phyloP scores from a whole-genome alignment of 2,329 filamentous ascomycete species.

The Trichoderma oligosporum region DNA sequence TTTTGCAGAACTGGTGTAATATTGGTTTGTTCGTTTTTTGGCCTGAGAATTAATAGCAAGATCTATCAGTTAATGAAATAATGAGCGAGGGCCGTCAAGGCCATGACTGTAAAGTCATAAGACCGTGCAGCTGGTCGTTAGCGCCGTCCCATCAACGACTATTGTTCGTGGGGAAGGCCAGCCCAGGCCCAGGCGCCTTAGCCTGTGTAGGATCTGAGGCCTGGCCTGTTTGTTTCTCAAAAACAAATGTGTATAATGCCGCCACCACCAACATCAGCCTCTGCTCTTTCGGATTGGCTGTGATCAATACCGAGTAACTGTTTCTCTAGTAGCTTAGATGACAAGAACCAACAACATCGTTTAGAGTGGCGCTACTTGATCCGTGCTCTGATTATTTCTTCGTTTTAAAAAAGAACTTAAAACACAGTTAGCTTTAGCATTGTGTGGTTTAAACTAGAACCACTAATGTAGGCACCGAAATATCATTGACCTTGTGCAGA shows the following conservation, averaged over 20 bases:
- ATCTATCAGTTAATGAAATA: background rate
- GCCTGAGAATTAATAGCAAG: background rate
- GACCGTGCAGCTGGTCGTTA: background rate
- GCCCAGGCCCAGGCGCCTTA: background rate
- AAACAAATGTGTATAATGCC: background rate
- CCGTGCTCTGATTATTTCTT: conserved; percentile 22
- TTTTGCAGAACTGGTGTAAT: too few relatives aligned
- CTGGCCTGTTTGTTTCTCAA: background rate
- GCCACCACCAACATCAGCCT: conserved; percentile 12
- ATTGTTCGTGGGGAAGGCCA: background rate
- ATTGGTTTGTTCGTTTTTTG: background rate
- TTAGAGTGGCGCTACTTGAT: conserved; percentile 8
- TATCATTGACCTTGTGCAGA: background rate
- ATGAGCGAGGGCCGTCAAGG: background rate
- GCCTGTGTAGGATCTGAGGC: background rate
- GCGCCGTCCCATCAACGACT: background rate
- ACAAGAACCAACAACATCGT: conserved; percentile 18
- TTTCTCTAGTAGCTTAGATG: background rate
- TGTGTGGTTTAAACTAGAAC: background rate
- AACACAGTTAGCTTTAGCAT: background rate
- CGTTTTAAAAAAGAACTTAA: background rate
- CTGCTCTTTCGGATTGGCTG: background rate
- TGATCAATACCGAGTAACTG: background rate
- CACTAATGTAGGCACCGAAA: background rate
- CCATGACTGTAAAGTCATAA: background rate